Conservation (phyloP, 208 protist species). For the Pavlovales sp. region DNA sequence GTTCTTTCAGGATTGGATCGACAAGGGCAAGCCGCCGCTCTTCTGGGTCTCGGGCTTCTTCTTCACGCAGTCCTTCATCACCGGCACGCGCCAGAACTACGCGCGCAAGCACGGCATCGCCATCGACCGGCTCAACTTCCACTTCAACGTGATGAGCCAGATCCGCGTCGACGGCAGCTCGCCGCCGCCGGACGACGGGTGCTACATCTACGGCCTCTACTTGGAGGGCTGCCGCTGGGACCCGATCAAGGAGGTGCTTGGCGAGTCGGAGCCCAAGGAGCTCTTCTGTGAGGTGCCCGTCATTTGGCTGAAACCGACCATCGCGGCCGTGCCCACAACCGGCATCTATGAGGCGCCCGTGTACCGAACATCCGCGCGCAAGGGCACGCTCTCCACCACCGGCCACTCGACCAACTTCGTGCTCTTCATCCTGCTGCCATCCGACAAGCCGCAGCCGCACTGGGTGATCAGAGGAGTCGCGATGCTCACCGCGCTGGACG, state of each 20-base stretch:
- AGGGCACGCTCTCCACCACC: slow-evolving; percentile 88
- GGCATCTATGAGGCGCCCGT: slow-evolving; percentile 79
- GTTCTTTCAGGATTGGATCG: slow-evolving; percentile 63
- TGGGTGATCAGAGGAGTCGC: slow-evolving; percentile 64
- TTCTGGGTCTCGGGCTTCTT: slow-evolving; percentile 68
- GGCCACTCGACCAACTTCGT: slow-evolving; percentile 96
- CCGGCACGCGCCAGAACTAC: slow-evolving; percentile 53
- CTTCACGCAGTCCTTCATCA: slow-evolving; percentile 58
- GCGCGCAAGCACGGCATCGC: slow-evolving; percentile 43
- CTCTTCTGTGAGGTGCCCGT: slow-evolving; percentile 82
- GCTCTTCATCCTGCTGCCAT: slow-evolving; percentile 75
- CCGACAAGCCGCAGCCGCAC: slow-evolving; percentile 69
- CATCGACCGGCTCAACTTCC: slow-evolving; percentile 53
- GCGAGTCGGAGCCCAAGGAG: slow-evolving; percentile 86
- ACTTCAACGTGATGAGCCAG: slow-evolving; percentile 20
- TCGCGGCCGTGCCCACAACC: neutral
- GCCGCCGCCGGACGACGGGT: slow-evolving; percentile 48
- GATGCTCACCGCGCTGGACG: slow-evolving; percentile 54
- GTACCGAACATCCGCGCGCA: slow-evolving; percentile 87
- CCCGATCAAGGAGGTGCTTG: slow-evolving; percentile 63
- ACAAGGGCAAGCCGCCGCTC: slow-evolving; percentile 47
- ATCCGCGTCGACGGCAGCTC: neutral
- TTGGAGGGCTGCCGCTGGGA: slow-evolving; percentile 57
- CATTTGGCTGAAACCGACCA: slow-evolving; percentile 80
- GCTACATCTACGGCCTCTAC: slow-evolving; percentile 61